Evolutionary conservation across 495 filamentous ascomycete genomes (phyloP).

Genomic region (Lepidopterella palustris): DNA sequence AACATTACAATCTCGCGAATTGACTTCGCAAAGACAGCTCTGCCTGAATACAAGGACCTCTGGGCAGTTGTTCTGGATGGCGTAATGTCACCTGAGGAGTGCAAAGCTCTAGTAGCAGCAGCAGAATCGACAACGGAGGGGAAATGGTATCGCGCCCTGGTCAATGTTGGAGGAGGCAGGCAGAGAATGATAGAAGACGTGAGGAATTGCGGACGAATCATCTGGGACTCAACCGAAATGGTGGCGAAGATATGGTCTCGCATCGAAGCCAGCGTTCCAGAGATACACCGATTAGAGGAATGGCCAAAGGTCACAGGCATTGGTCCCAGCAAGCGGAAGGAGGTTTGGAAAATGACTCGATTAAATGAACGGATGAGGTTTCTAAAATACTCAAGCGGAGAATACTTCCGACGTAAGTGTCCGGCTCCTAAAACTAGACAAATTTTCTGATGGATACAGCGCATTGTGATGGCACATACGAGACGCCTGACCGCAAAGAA

Average conservation of each 20-base stretch:
- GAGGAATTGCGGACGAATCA: slow-evolving; percentile 67
- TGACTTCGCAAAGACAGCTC: slow-evolving; percentile 32
- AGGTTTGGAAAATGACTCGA: slow-evolving; percentile 50
- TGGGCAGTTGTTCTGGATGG: slow-evolving; percentile 41
- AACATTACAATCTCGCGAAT: slow-evolving; percentile 26
- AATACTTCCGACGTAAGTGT: slow-evolving; percentile 64
- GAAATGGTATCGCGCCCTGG: slow-evolving; percentile 56
- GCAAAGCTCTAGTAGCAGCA: slow-evolving; percentile 31
- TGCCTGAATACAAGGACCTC: slow-evolving; percentile 29
- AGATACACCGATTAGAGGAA: slow-evolving; percentile 37
- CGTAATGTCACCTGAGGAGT: slow-evolving; percentile 38
- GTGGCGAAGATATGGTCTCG: slow-evolving; percentile 57
- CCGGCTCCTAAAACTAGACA: not conserved
- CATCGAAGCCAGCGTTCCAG: slow-evolving; percentile 44
- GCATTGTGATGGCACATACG: slow-evolving; percentile 68
- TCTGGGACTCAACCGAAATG: slow-evolving; percentile 60
- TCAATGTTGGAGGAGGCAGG: slow-evolving; percentile 59
- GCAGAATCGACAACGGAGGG: slow-evolving; percentile 32
- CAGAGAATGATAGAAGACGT: slow-evolving; percentile 51
- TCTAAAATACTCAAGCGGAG: slow-evolving; percentile 65
- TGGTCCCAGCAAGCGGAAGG: slow-evolving; percentile 40
- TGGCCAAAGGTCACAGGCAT: slow-evolving; percentile 43
- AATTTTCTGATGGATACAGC: slow-evolving; percentile 37
- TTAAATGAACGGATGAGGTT: slow-evolving; percentile 78
- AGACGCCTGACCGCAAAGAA: slow-evolving; percentile 52